phyloP scores from a whole-genome alignment of 345 rosid species.

The Citrus sp. region DNA sequence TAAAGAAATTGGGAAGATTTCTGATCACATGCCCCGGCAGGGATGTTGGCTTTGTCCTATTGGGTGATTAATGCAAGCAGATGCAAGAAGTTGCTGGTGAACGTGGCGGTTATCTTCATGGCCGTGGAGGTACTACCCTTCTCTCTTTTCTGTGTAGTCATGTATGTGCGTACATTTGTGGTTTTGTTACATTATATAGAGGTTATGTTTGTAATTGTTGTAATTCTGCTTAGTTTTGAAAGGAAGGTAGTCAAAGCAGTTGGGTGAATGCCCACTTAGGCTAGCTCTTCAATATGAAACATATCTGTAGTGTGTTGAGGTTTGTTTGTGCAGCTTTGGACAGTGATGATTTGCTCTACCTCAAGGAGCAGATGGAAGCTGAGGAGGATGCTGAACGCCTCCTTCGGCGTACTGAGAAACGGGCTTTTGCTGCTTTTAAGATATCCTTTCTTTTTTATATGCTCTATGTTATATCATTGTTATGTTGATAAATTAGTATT shows the following conservation, averaged over 20 bases:
- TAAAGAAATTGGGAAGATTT: conserved; percentile 26
- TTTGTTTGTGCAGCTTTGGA: conserved; percentile 81
- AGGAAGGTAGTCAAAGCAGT: no score
- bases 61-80: conserved; percentile 67
- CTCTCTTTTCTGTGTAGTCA: background rate
- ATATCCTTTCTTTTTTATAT: conserved; percentile 58
- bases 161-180: background rate
- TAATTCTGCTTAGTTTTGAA: background rate
- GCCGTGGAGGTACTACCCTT: conserved; percentile 73
- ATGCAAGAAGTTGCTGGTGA: conserved; percentile 99
- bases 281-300: background rate
- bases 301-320: conserved; percentile 22
- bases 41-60: conserved; percentile 69
- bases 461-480: background rate
- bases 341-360: conserved; percentile 96
- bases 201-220: background rate
- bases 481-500: background rate
- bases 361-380: conserved; percentile 99
- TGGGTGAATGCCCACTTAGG: background rate
- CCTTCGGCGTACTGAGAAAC: conserved; percentile 90
- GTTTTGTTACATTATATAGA: background rate
- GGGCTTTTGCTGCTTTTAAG: conserved; percentile 97
- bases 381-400: conserved; percentile 99
- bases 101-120: conserved; percentile 99
- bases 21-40: conserved; percentile 99